A percentile compares a stretch with the other conserved stretches of the same genome.
Evolutionary conservation across 1,284 basidiomycete species (phyloP).

Genomic region (Mycena sp.): DNA sequence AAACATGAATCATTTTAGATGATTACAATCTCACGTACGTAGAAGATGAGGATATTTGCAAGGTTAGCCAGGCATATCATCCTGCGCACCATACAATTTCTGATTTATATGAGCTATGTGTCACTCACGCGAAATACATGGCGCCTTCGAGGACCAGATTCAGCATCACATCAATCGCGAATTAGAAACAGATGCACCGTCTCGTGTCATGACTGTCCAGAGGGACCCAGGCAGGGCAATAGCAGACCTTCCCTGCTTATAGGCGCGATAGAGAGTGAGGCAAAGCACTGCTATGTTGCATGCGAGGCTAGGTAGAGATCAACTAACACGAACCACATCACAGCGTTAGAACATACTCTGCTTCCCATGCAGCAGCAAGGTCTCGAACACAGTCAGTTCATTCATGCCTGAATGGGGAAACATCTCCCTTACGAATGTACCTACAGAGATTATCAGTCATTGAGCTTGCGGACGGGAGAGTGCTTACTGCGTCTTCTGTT

Average conservation of each 20-base stretch:
- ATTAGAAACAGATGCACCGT: not conserved
- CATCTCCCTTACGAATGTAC: no score
- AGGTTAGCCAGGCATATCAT: no score
- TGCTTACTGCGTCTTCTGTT: not conserved
- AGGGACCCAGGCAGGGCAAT: not conserved
- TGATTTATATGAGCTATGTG: no score
- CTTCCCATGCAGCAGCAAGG: no score
- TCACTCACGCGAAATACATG: not conserved
- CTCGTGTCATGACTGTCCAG: not conserved
- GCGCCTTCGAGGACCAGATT: not conserved
- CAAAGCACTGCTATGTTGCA: not conserved
- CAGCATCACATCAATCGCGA: not conserved
- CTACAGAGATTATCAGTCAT: not conserved
- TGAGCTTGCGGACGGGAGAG: not conserved
- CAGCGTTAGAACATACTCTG: not conserved
- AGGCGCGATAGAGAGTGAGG: not conserved
- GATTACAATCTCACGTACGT: no score
- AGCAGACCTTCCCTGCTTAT: not conserved
- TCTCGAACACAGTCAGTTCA: no score
- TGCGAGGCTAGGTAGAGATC: not conserved
- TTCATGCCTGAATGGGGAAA: no score
- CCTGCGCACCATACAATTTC: no score
- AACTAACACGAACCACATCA: not conserved
- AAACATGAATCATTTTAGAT: no score
- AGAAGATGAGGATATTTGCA: no score